Conservation (phyloP, 345 rosid genomes). For the Aquilaria sinensis region DNA sequence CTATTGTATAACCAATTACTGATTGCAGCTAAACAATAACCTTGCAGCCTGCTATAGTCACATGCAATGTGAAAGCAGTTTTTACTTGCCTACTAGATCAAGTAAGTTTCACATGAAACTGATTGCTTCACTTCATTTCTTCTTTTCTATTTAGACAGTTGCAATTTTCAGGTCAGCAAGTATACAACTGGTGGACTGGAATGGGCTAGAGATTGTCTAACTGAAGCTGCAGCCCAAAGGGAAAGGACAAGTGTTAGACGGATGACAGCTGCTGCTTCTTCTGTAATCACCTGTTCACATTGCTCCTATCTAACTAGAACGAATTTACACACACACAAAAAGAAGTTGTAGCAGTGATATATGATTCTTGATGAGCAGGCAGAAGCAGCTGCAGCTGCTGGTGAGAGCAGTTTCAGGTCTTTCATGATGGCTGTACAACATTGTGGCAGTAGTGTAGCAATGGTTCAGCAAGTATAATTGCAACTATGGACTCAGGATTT, state of each 20-base stretch:
- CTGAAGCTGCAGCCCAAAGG: conserved; percentile 88
- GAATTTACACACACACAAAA: not conserved
- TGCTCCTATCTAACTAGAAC: conserved; percentile 4
- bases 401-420: conserved; percentile 92
- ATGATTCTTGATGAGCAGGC: conserved; percentile 47
- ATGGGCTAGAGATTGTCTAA: conserved; percentile 77
- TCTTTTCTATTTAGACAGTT: conserved; percentile 17
- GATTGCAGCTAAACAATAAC: conserved; percentile 8
- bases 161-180: conserved; percentile 53
- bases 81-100: conserved; percentile 84
- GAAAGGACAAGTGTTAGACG: conserved; percentile 78
- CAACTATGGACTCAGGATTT: conserved; percentile 1
- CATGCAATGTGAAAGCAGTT: conserved; percentile 67
- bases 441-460: conserved; percentile 88
- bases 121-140: not conserved
- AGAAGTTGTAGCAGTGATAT: conserved; percentile 14
- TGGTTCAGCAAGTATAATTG: conserved; percentile 67
- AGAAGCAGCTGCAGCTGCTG: conserved; percentile 97
- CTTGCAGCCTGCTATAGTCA: conserved; percentile 64
- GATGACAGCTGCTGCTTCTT: conserved; percentile 94
- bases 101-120: conserved; percentile 32
- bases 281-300: conserved; percentile 36
- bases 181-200: conserved; percentile 90
- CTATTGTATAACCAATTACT: not conserved
- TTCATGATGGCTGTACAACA: conserved; percentile 97